Evolutionary conservation across 108 stramenopile genomes (phyloP).

Genomic region (Schizochytrium sp.): DNA sequence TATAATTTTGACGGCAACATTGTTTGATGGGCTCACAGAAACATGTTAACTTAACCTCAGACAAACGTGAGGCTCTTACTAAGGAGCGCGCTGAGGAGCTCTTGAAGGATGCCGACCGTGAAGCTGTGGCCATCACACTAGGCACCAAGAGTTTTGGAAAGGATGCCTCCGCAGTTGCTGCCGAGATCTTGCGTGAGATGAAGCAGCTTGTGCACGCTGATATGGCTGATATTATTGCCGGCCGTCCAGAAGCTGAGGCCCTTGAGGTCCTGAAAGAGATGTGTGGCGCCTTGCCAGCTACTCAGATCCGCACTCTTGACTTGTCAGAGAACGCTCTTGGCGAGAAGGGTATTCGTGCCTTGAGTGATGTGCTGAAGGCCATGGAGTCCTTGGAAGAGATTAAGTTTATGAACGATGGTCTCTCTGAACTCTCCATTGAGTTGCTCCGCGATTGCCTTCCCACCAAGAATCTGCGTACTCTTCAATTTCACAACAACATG

Average conservation of each 20-base stretch:
- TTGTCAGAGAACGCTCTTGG: slow-evolving; percentile 54
- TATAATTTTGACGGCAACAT: not conserved
- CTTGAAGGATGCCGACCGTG: not conserved
- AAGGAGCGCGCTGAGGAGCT: slow-evolving; percentile 56
- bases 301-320: slow-evolving; percentile 31
- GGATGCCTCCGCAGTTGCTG: not conserved
- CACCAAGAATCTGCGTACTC: not conserved
- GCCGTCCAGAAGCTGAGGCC: slow-evolving; percentile 57
- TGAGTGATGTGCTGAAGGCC: not conserved
- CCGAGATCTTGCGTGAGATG: slow-evolving; percentile 11
- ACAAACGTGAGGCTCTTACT: slow-evolving; percentile 40
- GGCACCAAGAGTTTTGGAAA: slow-evolving; percentile 60
- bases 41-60: slow-evolving; percentile 15
- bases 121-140: not conserved
- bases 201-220: slow-evolving; percentile 39
- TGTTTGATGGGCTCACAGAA: not conserved
- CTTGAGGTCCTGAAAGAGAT: slow-evolving; percentile 47
- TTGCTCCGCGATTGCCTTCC: slow-evolving; percentile 37
- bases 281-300: slow-evolving; percentile 40
- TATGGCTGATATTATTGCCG: slow-evolving; percentile 53
- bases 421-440: slow-evolving; percentile 58
- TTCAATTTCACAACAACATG: slow-evolving; percentile 61
- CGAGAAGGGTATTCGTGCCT: slow-evolving; percentile 53
- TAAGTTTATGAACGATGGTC: slow-evolving; percentile 46
- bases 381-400: slow-evolving; percentile 19